A percentile compares a stretch with the other conserved stretches of the same genome.
Conservation (phyloP, 176 grass and related monocot genomes). For the Cenchrus americanus region DNA sequence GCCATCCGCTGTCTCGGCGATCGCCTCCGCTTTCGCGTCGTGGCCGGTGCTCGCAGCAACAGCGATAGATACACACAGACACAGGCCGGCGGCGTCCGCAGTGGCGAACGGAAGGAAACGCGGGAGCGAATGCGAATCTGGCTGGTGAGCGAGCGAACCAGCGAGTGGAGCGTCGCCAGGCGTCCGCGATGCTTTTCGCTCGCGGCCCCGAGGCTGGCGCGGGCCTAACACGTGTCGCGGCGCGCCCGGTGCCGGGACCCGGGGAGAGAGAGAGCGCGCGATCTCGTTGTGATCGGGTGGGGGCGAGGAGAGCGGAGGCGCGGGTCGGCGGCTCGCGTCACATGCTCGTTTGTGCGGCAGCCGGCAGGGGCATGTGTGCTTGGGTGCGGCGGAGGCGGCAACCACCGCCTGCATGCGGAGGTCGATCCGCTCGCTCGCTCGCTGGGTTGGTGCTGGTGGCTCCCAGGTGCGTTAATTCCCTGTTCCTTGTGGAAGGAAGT, state of each 20-base stretch:
- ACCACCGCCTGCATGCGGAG: not conserved
- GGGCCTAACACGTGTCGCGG: slow-evolving; percentile 44
- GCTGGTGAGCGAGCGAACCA: not conserved
- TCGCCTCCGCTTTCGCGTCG: not conserved
- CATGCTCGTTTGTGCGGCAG: slow-evolving; percentile 36
- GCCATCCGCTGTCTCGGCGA: not conserved
- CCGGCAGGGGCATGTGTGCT: slow-evolving; percentile 52
- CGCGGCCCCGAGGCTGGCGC: not conserved
- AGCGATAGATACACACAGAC: not conserved
- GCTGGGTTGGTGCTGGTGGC: not conserved
- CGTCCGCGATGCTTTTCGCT: not conserved
- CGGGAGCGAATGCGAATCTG: slow-evolving; percentile 6
- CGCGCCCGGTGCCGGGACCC: not conserved
- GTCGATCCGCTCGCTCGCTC: not conserved
- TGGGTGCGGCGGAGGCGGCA: slow-evolving; percentile 22
- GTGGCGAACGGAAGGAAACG: not conserved
- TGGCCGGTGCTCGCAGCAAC: not conserved
- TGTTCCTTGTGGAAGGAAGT: not conserved
- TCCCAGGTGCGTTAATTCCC: not conserved
- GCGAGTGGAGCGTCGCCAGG: not conserved
- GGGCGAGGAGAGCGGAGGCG: not conserved
- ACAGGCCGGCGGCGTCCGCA: not conserved
- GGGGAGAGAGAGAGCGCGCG: not conserved
- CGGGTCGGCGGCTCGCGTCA: slow-evolving; percentile 2
- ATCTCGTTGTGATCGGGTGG: slow-evolving; percentile 25